Percentiles rank a stretch among this genome's conserved stretches.
phyloP scores from a whole-genome alignment of 2,329 filamentous ascomycete species.

The Alternaria longipes region DNA sequence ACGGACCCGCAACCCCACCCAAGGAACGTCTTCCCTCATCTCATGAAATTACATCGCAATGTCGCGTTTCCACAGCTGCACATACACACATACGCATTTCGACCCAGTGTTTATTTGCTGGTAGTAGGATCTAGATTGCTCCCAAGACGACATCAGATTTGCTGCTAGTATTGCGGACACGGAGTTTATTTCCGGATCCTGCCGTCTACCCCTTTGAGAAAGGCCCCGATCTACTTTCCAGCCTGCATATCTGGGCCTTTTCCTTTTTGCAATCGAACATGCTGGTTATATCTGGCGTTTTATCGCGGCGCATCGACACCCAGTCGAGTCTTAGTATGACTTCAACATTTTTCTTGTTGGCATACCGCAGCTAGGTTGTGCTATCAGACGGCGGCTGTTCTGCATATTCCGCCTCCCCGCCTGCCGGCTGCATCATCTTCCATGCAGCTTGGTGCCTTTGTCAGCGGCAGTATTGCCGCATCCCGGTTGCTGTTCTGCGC shows the following conservation, averaged over 20 bases:
- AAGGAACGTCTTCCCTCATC: conserved; percentile 37
- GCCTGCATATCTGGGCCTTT: conserved; percentile 7
- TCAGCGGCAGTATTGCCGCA: conserved; percentile 7
- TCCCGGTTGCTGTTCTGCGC: conserved; percentile 8
- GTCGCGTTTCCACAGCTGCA: conserved; percentile 28
- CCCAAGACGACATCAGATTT: not conserved
- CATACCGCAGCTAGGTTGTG: conserved; percentile 6
- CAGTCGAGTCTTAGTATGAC: conserved; percentile 10
- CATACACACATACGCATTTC: conserved; percentile 17
- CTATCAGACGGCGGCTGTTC: conserved; percentile 7
- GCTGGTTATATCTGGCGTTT: conserved; percentile 13
- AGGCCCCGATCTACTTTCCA: conserved; percentile 9
- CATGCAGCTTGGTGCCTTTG: not conserved
- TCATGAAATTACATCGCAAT: conserved; percentile 47
- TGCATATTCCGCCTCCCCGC: conserved; percentile 17
- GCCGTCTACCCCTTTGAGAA: conserved; percentile 3
- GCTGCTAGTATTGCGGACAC: not conserved
- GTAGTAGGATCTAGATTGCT: conserved; percentile 1
- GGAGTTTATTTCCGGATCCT: conserved; percentile 12
- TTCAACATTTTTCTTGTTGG: conserved; percentile 5
- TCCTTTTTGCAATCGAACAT: conserved; percentile 8
- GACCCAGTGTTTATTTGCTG: conserved; percentile 14
- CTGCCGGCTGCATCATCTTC: conserved; percentile 11
- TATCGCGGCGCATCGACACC: conserved; percentile 15
- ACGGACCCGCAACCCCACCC: conserved; percentile 36